phyloP scores from a whole-genome alignment of 495 filamentous ascomycete genomes.

The Penicillium verhagenii region DNA sequence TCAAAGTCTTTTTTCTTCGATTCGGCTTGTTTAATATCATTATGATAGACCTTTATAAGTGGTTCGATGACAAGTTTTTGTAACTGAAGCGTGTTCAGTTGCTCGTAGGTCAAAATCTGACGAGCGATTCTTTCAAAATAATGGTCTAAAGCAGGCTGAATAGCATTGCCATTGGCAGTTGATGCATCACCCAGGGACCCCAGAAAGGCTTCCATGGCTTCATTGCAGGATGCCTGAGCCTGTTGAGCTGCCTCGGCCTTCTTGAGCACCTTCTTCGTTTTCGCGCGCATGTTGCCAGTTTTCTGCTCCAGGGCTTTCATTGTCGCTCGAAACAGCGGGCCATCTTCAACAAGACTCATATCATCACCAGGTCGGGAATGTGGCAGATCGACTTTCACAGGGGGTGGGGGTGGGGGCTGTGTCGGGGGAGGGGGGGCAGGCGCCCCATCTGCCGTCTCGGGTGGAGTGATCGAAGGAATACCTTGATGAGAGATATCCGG shows the following conservation, averaged over 20 bases:
- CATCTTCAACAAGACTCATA: slow-evolving; percentile 83
- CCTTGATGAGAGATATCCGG: slow-evolving; percentile 52
- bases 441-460: slow-evolving; percentile 46
- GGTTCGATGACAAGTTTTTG: slow-evolving; percentile 94
- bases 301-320: slow-evolving; percentile 97
- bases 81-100: slow-evolving; percentile 76
- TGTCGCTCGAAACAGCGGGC: slow-evolving; percentile 91
- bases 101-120: slow-evolving; percentile 85
- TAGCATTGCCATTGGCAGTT: slow-evolving; percentile 87
- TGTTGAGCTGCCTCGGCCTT: slow-evolving; percentile 82
- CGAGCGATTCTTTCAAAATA: slow-evolving; percentile 97
- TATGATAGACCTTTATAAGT: slow-evolving; percentile 82
- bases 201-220: slow-evolving; percentile 77
- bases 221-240: slow-evolving; percentile 80
- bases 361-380: slow-evolving; percentile 86
- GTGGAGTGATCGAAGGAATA: slow-evolving; percentile 64
- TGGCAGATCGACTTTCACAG: slow-evolving; percentile 82
- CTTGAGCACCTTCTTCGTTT: slow-evolving; percentile 95
- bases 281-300: slow-evolving; percentile 86
- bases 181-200: slow-evolving; percentile 87
- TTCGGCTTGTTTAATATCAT: slow-evolving; percentile 98
- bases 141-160: slow-evolving; percentile 92
- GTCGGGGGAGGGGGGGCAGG: slow-evolving; percentile 41
- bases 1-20: slow-evolving; percentile 97
- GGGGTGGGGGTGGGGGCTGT: slow-evolving; percentile 43